These are phyloP conservation scores for Dioscorea alata DNA, from an alignment of 106 monocot genomes.

Conservation along the genomic window DNA sequence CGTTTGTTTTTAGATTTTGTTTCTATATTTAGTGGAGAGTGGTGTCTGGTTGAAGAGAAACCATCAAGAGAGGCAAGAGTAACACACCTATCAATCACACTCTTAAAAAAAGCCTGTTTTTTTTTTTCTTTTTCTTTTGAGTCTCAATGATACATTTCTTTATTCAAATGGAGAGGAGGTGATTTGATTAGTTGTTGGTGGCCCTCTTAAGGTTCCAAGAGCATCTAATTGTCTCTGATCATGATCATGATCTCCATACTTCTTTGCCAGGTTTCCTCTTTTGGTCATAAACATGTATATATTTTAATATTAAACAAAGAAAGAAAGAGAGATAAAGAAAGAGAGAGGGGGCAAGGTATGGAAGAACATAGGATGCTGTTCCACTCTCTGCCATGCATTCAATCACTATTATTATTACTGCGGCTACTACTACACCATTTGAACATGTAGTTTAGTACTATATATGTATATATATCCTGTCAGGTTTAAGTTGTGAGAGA, in stretches of 20 bases:
- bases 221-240: not conserved
- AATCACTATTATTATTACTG: too few relatives aligned
- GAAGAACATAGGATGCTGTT: not conserved
- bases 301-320: not conserved
- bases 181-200: not conserved
- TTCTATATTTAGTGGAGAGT: too few relatives aligned
- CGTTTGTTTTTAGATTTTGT: too few relatives aligned
- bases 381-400: not conserved
- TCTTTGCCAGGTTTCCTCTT: not conserved
- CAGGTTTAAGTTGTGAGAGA: not conserved
- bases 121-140: not conserved
- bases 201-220: not conserved
- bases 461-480: not conserved
- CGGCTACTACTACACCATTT: not conserved
- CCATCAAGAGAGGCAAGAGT: not conserved
- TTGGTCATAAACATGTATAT: not conserved
- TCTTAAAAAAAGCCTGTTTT: not conserved
- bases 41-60: not conserved
- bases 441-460: not conserved
- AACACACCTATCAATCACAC: not conserved
- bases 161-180: not conserved
- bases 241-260: not conserved
- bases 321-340: not conserved
- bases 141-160: not conserved
- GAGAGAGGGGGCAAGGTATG: too few relatives aligned